Evolutionary conservation across 768 basidiomycete genomes (phyloP).

Genomic region (Collybiopsis confluens): DNA sequence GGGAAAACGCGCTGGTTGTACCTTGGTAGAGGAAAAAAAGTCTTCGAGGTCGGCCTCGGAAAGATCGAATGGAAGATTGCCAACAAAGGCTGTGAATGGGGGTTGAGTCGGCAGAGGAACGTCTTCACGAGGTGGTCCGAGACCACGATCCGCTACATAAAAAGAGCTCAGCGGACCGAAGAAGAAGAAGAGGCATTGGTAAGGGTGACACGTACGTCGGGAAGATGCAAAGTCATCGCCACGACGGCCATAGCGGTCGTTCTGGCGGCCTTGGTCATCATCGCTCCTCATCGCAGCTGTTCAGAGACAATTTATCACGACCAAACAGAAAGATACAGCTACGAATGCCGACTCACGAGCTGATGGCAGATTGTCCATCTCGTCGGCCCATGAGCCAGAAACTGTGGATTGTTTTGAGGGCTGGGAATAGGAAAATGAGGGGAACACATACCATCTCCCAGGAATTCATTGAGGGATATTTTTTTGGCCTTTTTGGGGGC

Average conservation of each 20-base stretch:
- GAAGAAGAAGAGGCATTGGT: not conserved
- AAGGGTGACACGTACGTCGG: constrained; percentile 54
- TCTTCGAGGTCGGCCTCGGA: constrained; percentile 75
- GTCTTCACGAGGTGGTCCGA: constrained; percentile 70
- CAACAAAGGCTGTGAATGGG: constrained; percentile 95
- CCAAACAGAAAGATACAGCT: not conserved
- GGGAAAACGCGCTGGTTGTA: constrained; percentile 23
- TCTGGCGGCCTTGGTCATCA: constrained; percentile 51
- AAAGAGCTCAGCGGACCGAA: not conserved
- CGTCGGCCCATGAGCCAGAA: constrained; percentile 97
- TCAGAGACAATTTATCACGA: constrained; percentile 15
- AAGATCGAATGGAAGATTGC: constrained; percentile 92
- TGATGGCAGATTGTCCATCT: constrained; percentile 90
- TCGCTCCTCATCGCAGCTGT: constrained; percentile 68
- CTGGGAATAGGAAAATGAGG: constrained; percentile 10
- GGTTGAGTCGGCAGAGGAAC: constrained; percentile 93
- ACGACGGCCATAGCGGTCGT: constrained; percentile 52
- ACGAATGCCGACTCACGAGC: constrained; percentile 66
- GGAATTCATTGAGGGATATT: constrained; percentile 89
- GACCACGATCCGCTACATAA: constrained; percentile 49
- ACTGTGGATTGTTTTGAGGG: constrained; percentile 40
- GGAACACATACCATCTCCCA: constrained; percentile 67
- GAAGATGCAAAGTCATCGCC: constrained; percentile 62
- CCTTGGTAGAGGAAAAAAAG: constrained; percentile 71
- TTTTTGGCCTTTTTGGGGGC: constrained; percentile 93